These are phyloP conservation scores for Niveomyces coronatus DNA, from an alignment of 2,329 filamentous ascomycete species.

Conservation along the genomic window DNA sequence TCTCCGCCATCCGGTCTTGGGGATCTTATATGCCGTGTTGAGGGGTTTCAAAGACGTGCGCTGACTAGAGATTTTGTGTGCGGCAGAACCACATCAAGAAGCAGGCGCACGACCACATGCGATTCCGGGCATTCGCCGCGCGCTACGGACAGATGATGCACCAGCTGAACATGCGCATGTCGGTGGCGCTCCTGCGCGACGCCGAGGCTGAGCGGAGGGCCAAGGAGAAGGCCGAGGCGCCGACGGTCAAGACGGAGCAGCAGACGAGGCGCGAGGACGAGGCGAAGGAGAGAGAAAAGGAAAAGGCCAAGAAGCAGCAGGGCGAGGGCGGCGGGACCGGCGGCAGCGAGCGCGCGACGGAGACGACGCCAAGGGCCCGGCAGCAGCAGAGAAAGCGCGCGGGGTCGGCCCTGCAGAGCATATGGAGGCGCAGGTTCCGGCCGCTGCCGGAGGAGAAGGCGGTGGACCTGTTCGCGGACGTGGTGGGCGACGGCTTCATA, in stretches of 20 bases:
- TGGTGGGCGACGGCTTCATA: conserved; percentile 54
- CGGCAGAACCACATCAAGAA: conserved; percentile 53
- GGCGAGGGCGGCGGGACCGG: background rate
- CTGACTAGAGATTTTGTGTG: background rate
- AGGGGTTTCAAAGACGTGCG: background rate
- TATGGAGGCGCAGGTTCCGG: conserved; percentile 54
- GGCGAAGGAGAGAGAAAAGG: conserved; percentile 29
- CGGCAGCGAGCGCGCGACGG: background rate
- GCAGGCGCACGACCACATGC: conserved; percentile 53
- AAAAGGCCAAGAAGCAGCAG: conserved; percentile 13
- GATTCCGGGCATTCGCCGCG: conserved; percentile 50
- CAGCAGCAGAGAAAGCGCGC: too few relatives aligned
- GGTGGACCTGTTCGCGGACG: conserved; percentile 57
- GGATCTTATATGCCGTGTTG: too few relatives aligned
- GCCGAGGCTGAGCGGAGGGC: conserved; percentile 45
- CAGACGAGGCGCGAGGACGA: conserved; percentile 46
- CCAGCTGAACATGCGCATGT: conserved; percentile 56
- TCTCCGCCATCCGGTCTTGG: background rate
- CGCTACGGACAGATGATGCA: conserved; percentile 54
- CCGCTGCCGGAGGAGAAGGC: conserved; percentile 54
- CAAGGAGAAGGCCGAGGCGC: conserved; percentile 51
- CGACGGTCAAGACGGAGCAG: conserved; percentile 56
- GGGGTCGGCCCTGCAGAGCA: conserved; percentile 41
- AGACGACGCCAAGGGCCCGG: background rate
- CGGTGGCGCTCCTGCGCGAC: conserved; percentile 49